These are phyloP conservation scores for Thalia dealbata DNA, from an alignment of 176 grass and related monocot species.

Conservation along the genomic window DNA sequence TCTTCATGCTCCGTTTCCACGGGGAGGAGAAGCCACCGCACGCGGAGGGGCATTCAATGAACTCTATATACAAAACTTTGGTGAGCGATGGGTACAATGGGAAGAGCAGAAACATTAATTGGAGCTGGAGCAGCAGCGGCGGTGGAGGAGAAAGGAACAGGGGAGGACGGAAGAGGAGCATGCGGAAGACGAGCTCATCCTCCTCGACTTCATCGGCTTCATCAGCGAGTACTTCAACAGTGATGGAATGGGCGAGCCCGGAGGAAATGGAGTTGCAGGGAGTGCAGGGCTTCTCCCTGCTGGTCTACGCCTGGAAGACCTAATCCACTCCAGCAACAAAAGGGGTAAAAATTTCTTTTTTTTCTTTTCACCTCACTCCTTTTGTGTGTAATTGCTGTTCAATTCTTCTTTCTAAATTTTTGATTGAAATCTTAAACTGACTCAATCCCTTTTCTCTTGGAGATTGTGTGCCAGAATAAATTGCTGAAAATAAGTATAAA, in stretches of 20 bases:
- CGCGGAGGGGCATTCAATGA: background rate
- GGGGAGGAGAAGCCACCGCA: background rate
- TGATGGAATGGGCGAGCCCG: conserved; percentile 82
- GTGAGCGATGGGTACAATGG: background rate
- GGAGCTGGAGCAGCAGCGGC: conserved; percentile 4
- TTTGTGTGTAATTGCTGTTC: background rate
- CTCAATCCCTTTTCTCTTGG: background rate
- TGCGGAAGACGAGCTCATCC: conserved; percentile 50
- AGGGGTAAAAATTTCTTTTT: background rate
- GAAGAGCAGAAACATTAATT: background rate
- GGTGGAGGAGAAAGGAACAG: conserved; percentile 20
- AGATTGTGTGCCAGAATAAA: background rate
- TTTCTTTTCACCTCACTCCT: background rate
- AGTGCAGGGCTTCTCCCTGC: conserved; percentile 51
- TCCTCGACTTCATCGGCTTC: conserved; percentile 52
- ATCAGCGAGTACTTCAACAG: conserved; percentile 54
- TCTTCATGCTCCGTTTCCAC: conserved; percentile 13
- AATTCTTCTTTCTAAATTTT: background rate
- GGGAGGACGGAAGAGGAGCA: conserved; percentile 23
- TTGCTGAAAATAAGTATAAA: background rate
- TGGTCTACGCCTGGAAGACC: conserved; percentile 77
- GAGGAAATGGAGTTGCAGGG: conserved; percentile 65
- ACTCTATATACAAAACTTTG: background rate
- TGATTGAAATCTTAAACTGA: background rate
- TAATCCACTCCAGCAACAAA: conserved; percentile 11